phyloP scores from a whole-genome alignment of 768 basidiomycete species.

The Podaxis pistillaris region DNA sequence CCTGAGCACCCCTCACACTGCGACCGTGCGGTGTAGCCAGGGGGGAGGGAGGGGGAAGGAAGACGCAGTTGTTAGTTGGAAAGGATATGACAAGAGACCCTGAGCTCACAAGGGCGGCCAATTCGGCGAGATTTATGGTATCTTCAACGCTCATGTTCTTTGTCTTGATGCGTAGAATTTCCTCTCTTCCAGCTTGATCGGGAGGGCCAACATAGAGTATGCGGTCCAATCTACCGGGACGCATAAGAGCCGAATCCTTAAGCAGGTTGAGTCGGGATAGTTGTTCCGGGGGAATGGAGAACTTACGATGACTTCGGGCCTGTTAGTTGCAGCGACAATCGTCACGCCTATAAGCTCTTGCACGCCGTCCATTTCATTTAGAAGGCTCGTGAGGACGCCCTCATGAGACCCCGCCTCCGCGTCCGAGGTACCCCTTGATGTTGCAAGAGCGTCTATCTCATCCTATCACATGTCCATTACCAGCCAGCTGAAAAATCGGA shows the following conservation, averaged over 20 bases:
- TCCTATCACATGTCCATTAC: constrained; percentile 52
- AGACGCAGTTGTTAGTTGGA: not conserved
- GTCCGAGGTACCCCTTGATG: constrained; percentile 65
- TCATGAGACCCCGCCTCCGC: constrained; percentile 62
- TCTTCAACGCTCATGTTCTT: constrained; percentile 78
- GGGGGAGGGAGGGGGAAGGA: not conserved
- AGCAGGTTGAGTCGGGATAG: not conserved
- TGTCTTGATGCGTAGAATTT: constrained; percentile 81
- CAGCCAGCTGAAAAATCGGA: not conserved
- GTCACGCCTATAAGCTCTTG: constrained; percentile 95
- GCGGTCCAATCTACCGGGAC: constrained; percentile 92
- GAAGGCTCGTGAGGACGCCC: constrained; percentile 87
- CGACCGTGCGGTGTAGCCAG: not conserved
- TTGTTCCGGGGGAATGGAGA: not conserved
- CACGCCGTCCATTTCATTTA: constrained; percentile 99
- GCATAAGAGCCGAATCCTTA: constrained; percentile 92
- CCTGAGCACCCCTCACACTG: constrained; percentile 96
- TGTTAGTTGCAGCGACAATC: constrained; percentile 92
- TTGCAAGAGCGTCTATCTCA: constrained; percentile 93
- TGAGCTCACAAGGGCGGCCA: constrained; percentile 65
- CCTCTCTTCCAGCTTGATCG: constrained; percentile 71
- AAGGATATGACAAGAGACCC: not conserved
- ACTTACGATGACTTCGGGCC: constrained; percentile 81
- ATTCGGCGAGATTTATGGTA: constrained; percentile 58
- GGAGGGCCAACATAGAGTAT: constrained; percentile 95